Evolutionary conservation across 2,329 filamentous ascomycete genomes (phyloP).

Genomic region (Ophiobolus disseminans): DNA sequence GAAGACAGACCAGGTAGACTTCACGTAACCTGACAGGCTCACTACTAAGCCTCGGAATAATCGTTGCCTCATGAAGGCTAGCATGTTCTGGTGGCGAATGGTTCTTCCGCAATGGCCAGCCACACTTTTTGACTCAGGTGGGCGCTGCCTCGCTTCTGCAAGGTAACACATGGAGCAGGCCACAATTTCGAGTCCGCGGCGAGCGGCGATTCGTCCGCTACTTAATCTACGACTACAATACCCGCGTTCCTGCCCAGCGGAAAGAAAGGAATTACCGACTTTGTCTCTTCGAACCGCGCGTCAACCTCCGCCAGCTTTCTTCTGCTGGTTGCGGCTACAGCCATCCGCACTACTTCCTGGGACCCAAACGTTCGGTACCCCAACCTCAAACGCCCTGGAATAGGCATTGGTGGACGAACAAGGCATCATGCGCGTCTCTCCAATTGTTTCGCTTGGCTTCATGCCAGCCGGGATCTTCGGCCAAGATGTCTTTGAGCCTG

Average conservation of each 20-base stretch:
- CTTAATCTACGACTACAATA: slow-evolving; percentile 1
- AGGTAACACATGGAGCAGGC: background rate
- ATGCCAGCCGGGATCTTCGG: background rate
- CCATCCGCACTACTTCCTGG: background rate
- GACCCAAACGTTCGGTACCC: background rate
- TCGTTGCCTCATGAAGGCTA: background rate
- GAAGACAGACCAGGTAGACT: background rate
- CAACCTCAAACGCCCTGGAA: background rate
- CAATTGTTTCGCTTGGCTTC: background rate
- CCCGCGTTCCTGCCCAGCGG: background rate
- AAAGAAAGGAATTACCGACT: background rate
- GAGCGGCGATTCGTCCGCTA: background rate
- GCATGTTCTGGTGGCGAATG: background rate
- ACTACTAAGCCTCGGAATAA: background rate
- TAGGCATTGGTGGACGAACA: background rate
- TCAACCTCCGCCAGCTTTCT: background rate
- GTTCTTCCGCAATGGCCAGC: background rate
- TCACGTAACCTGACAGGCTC: background rate
- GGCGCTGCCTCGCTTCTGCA: background rate
- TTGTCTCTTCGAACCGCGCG: background rate
- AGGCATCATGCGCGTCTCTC: background rate
- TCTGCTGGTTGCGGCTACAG: background rate
- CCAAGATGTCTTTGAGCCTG: slow-evolving; percentile 20
- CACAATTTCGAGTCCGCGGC: slow-evolving; percentile 1
- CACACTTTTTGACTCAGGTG: background rate